phyloP scores from a whole-genome alignment of 805 yeast genomes.

The Wickerhamomyces hampshirensis region DNA sequence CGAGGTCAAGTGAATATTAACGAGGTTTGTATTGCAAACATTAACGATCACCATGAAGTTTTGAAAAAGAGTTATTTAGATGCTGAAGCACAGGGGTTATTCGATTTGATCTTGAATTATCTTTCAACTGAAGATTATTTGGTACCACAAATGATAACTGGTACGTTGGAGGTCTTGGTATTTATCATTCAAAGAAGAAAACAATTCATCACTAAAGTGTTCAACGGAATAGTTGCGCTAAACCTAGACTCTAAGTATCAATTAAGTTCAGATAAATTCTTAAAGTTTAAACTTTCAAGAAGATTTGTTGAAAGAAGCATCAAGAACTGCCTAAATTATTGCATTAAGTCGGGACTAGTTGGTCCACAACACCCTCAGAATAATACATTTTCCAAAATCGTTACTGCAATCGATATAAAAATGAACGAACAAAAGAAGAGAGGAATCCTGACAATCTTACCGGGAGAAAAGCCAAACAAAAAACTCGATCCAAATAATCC shows the following conservation, averaged over 20 bases:
- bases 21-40: constrained; percentile 20
- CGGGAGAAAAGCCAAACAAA: constrained; percentile 26
- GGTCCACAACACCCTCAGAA: constrained; percentile 15
- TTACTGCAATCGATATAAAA: constrained; percentile 18
- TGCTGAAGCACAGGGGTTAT: constrained; percentile 63
- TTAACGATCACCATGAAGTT: constrained; percentile 52
- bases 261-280: constrained; percentile 32
- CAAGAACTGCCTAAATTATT: constrained; percentile 38
- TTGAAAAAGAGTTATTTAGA: constrained; percentile 52
- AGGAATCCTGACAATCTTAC: constrained; percentile 21
- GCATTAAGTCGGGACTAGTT: constrained; percentile 32
- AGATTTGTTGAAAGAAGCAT: constrained; percentile 62
- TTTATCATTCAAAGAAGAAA: constrained; percentile 65
- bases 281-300: constrained; percentile 47
- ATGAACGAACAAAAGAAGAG: constrained; percentile 24
- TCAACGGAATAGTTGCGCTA: constrained; percentile 55
- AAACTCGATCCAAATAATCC: constrained; percentile 20
- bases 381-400: constrained; percentile 15
- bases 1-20: constrained; percentile 12
- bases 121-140: constrained; percentile 52
- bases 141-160: constrained; percentile 57
- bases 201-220: constrained; percentile 49
- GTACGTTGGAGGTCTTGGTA: constrained; percentile 61
- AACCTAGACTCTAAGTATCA: constrained; percentile 55
- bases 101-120: constrained; percentile 59